Base-by-base conservation (phyloP, 805 yeast species). In the Candida xiaguanensis region DNA sequence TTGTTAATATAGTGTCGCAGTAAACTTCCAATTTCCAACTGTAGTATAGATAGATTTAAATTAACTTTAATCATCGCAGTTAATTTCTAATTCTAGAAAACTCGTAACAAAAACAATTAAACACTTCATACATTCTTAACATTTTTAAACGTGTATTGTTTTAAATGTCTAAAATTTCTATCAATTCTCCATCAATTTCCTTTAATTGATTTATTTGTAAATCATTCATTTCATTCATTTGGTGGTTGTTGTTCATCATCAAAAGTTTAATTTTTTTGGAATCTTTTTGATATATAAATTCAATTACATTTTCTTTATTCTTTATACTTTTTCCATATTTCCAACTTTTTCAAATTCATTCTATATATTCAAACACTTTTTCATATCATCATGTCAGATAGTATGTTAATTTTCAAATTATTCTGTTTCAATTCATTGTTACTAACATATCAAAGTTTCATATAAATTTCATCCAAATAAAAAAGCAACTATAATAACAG, bases 401-500 rank as follows among this genome's bases (percentile, higher is more conserved):
- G 40, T 37, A 37, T 30, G 40, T n/a, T n/a, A n/a, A n/a, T n/a
- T 26, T 26, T 26, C 29, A 26, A 11, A 26, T n/a, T 9, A 26
- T 13, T 12, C 9, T 11, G 5, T 26, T 26, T 26, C 29, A 26
- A 11, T n/a, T n/a, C n/a, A n/a, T n/a, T n/a, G n/a, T 18, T 32
- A 32, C 35, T 32, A 32, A 32, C 35, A 23, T 31, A 6, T 5
- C 19, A 17, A n/a, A 41, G 65, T 68, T 39, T 51, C 63, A 33
- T 84, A 70, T 70, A 77, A 78, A 44, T 79, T 68, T 55, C 75
- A 74, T 53, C 70, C 76, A 35, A 55, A 67, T 35, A 78, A 71
- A 51, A 68, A 75, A 38, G 76, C 80, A 26, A 75, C 88, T n/a
- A 67, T 91, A 39, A 77, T 93, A 44, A 71, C 82, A 14, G 97